Base-by-base conservation (phyloP, 1,284 basidiomycete genomes). In the Spongiforma sp. region DNA sequence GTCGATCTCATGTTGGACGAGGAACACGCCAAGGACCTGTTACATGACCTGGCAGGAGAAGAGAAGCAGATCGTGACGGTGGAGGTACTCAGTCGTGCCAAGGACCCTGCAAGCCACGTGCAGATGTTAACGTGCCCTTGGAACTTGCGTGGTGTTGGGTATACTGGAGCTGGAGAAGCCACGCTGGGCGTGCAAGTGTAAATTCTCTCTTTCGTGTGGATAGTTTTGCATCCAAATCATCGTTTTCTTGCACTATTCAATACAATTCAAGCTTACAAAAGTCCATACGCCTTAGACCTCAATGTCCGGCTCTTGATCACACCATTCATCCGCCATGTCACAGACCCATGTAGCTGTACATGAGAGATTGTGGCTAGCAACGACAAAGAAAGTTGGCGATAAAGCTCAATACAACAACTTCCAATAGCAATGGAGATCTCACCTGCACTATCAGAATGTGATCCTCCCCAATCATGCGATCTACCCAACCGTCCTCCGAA, bases 111-210 rank as follows among this genome's bases (percentile, higher is more conserved):
- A 28, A 78, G 77, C 21, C 64, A 68, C 5, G 63, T 67, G 52
- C 81, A 83, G 67, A 65, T 65, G 33, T 63, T 68, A 19, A 72
- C 72, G 24, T 75, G 67, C 57, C 69, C 71, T 52, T 83, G 81
- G 81, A 82, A 82, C 62, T 66, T 81, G 67, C 69, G 82, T 24
- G 82, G 81, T 2, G 78, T 82, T 26, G 81, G 78, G 53, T 83
- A 77, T 63, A 64, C 55, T 41, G 73, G 75, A 12, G 63, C 66
- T 7, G 73, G 73, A 5, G 72, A 76, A 58, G 59, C 59, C 17
- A 64, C 59, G 14, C 21, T 76, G 21, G n/a, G 33, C 30, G 56
- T 57, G 11, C 30, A 65, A 34, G 62, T 73, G 30, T 65, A 67
- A 26, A 43, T 15, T 46, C n/a, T 11, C 43, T 28, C 46, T 26